phyloP scores from a whole-genome alignment of 179 eudicot species.

The Beta macrorhiza region DNA sequence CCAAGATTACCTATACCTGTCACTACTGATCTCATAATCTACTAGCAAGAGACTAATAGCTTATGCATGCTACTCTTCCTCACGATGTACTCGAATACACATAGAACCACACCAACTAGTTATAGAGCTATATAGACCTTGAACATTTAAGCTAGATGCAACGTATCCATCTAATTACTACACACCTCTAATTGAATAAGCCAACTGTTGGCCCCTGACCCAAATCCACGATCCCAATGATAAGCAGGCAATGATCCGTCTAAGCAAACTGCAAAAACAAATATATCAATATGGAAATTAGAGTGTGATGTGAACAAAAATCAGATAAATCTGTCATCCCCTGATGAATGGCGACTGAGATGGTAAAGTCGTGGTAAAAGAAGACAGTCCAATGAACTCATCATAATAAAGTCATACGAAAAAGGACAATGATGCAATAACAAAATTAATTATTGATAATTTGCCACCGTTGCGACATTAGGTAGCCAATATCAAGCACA shows the following conservation, averaged over 20 bases:
- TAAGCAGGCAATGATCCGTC: conserved; percentile 91
- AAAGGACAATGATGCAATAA: neutral
- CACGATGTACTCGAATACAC: neutral
- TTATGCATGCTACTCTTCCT: neutral
- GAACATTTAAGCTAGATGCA: neutral
- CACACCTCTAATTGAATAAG: conserved; percentile 84
- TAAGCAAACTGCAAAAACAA: conserved; percentile 65
- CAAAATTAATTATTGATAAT: neutral
- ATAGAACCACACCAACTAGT: neutral
- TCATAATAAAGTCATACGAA: neutral
- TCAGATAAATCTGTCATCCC: neutral
- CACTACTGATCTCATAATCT: neutral
- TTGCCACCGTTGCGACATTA: neutral
- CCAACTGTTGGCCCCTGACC: conserved; percentile 92
- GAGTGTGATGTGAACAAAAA: neutral
- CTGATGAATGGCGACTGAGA: too few relatives aligned
- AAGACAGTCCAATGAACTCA: neutral
- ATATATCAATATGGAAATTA: conserved; percentile 6
- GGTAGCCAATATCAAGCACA: neutral
- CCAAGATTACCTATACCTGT: neutral
- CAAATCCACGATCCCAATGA: conserved; percentile 78
- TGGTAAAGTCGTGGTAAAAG: neutral
- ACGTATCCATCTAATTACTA: conserved; percentile 2
- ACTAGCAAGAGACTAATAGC: neutral
- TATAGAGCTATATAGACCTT: neutral